Evolutionary conservation across 352 stramenopile species (phyloP).

Genomic region (Pythium phragmitis): DNA sequence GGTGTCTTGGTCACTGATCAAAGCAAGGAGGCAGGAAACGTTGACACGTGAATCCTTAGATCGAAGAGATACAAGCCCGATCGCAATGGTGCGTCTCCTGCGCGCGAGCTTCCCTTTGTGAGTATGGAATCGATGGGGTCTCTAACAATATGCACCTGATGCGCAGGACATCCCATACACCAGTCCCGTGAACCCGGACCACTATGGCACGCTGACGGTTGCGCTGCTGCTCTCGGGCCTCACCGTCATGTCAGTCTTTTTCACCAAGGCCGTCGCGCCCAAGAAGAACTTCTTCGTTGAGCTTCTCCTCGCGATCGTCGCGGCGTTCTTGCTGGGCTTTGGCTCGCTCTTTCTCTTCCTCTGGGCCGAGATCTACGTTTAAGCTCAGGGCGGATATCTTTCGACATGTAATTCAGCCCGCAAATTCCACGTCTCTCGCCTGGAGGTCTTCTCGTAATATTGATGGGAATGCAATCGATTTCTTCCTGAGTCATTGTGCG

Average conservation of each 20-base stretch:
- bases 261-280: slow-evolving; percentile 67
- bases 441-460: slow-evolving; percentile 18
- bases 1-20: neutral
- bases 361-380: slow-evolving; percentile 89
- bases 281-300: slow-evolving; percentile 82
- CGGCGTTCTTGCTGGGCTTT: slow-evolving; percentile 73
- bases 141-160: neutral
- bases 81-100: slow-evolving; percentile 32
- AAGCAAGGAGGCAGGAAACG: slow-evolving; percentile 14
- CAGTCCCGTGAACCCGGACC: slow-evolving; percentile 69
- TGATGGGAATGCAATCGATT: slow-evolving; percentile 7
- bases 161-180: slow-evolving; percentile 78
- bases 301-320: slow-evolving; percentile 61
- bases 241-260: slow-evolving; percentile 81
- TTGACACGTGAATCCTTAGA: slow-evolving; percentile 31
- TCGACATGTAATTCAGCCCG: neutral
- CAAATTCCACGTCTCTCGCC: neutral
- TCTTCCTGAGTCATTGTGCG: neutral
- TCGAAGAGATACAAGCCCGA: slow-evolving; percentile 17
- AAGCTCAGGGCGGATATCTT: slow-evolving; percentile 14
- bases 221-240: slow-evolving; percentile 63
- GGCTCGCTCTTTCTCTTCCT: slow-evolving; percentile 86
- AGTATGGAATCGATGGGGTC: neutral
- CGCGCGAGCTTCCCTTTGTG: neutral
- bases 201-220: slow-evolving; percentile 65